phyloP scores from a whole-genome alignment of 1,284 basidiomycete species.

The Ustilago loliicola region DNA sequence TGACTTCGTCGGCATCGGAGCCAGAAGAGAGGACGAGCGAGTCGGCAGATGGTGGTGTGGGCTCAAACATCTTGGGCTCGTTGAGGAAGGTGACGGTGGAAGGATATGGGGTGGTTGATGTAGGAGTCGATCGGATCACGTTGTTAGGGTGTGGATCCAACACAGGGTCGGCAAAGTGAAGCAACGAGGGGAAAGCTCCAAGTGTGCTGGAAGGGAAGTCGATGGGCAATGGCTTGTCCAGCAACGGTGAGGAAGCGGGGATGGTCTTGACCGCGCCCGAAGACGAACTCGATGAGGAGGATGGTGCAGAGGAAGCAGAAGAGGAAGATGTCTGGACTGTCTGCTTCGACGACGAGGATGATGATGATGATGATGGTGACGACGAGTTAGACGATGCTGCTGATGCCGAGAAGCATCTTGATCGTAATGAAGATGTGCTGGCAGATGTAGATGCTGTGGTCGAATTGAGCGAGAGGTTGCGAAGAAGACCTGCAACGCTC shows the following conservation, averaged over 20 bases:
- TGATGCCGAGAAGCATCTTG: constrained; percentile 28
- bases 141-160: constrained; percentile 66
- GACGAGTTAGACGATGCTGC: constrained; percentile 7
- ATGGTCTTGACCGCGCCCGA: constrained; percentile 20
- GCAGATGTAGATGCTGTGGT: constrained; percentile 23
- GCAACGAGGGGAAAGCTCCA: constrained; percentile 58
- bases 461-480: constrained; percentile 26
- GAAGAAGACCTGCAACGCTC: constrained; percentile 29
- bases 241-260: constrained; percentile 47
- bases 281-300: constrained; percentile 13
- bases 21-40: constrained; percentile 56
- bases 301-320: constrained; percentile 4
- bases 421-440: constrained; percentile 11
- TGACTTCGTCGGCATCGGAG: constrained; percentile 59
- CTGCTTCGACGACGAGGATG: constrained; percentile 12
- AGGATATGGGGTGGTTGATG: constrained; percentile 42
- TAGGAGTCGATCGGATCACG: constrained; percentile 37
- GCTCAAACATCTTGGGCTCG: constrained; percentile 59
- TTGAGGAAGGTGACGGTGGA: constrained; percentile 60
- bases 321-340: constrained; percentile 5
- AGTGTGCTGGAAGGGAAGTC: constrained; percentile 51
- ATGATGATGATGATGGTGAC: constrained; percentile 17
- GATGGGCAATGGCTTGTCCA: constrained; percentile 58
- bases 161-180: constrained; percentile 66
- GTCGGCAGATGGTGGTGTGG: constrained; percentile 57